Evolutionary conservation across 1,139 yeast genomes (phyloP), one percentile per base, ranked within the genome.

Genomic region (Diutina rugosa): DNA sequence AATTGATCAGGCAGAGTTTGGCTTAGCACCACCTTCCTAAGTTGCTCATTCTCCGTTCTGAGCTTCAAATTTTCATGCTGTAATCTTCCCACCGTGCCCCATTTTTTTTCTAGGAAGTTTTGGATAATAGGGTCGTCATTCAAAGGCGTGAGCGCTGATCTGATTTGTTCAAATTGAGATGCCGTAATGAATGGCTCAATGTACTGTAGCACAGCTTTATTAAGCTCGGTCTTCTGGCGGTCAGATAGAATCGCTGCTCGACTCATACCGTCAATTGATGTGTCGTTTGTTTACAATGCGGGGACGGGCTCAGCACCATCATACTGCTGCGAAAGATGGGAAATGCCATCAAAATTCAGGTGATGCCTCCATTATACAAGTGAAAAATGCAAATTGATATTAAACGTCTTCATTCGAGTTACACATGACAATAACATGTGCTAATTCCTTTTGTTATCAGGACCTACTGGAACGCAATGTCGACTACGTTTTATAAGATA

Each of bases 1-100:
- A 55, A 18, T 29, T 57, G 55, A 48, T 8, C 32, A 5, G 8
- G 28, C 49, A 16, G 28, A 21, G 58, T 55, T 3, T 51, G 49
- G 26, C 57, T 35, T 6, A 54, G 55, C 18, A 46, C 51, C 58
- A 79, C 76, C 2, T 72, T 62, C 56, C 76, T 72, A 57, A 80
- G 66, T 54, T 72, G 69, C 28, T 65, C 62, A 5, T 79, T 67
- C 58, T 80, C 82, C 67, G 67, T 66, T 59, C 76, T 79, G 38
- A 77, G 68, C 57, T 86, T 95, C 58, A 86, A 72, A 55, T 90
- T 84, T 63, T 82, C 80, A 60, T 85, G 80, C 68, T 91, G 97
- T 49, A 91, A 73, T 56, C 96, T 73, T 45, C 89, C 75, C 6
- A 91, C 95, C 0, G 96, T 85, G 0, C 87, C 78, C 98, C 98